Conservation (phyloP, 306 rosid species). For the Hippophae gyantsensis region DNA sequence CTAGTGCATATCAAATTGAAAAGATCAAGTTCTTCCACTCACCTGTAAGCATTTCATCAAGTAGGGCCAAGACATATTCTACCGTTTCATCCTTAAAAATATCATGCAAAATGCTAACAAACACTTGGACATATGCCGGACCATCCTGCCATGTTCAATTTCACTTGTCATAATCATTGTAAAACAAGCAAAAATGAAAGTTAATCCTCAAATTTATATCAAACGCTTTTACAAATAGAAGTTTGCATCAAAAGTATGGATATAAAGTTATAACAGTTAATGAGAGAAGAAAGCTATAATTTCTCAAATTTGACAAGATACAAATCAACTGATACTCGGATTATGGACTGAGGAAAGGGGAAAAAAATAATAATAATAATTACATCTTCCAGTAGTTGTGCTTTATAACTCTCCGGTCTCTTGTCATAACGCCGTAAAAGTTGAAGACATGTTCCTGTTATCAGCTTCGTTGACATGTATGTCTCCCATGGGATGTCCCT, state of each 20-base stretch:
- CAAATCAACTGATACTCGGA: background rate
- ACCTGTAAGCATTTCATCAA: conserved; percentile 93
- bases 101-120: conserved; percentile 70
- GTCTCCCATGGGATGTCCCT: conserved; percentile 99
- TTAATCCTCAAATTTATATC: conserved; percentile 5
- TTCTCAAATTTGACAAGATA: conserved; percentile 1
- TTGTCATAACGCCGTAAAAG: conserved; percentile 87
- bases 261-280: background rate
- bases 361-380: background rate
- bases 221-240: background rate
- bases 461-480: conserved; percentile 86
- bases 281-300: background rate
- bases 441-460: conserved; percentile 85
- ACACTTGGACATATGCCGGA: conserved; percentile 76
- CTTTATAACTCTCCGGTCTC: conserved; percentile 68
- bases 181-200: conserved; percentile 7
- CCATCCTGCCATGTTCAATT: conserved; percentile 61
- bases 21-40: conserved; percentile 14
- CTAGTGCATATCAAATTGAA: background rate
- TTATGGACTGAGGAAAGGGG: background rate
- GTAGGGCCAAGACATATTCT: conserved; percentile 76
- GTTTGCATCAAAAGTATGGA: background rate
- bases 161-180: conserved; percentile 13
- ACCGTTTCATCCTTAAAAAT: conserved; percentile 90
- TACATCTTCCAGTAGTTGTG: conserved; percentile 87